Base-by-base conservation (phyloP, 73 alveolate species). In the Diophrys appendiculata region DNA sequence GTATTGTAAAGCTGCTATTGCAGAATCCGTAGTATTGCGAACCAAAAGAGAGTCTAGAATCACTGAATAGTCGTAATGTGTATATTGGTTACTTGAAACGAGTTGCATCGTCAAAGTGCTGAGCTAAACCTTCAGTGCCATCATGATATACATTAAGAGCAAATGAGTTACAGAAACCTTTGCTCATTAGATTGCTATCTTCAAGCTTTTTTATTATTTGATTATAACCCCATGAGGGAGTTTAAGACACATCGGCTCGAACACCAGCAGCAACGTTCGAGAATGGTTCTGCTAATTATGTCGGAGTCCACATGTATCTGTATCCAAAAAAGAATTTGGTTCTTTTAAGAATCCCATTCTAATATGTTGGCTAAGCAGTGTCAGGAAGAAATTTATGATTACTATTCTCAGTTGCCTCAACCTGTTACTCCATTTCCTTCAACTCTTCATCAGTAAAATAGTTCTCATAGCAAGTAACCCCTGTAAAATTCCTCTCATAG, bases 111-210 rank as follows among this genome's bases (percentile, higher is more conserved):
- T 93, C 98, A 84, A 91, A 93, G 76, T 93, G 98, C 73, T 90
- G 81, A 8, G 95, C 97, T 54, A 93, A 85, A 28, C 98, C 98
- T 91, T 93, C 98, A 33, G 86, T 93, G n/a, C 98, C 98, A 79
- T 93, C 98, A 65, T 93, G 96, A 73, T 93, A 93, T 34, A 93
- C 92, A 68, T 93, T 93, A 78, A 92, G 73, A 1, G 98, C 98
- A 33, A 91, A 80, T 52, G 95, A 88, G 77, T 93, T 93, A 18
- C 91, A 90, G 73, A 93, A 93, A 64, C 78, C 83, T 78, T 93
- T 68, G 33, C 64, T 81, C 30, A 81, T 72, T 13, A 90, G 81
- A 54, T 83, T 78, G 24, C 82, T 69, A 52, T 90, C 76, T 43
- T 72, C 96, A 29, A 90, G 23, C 3, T 80, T 84, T 0, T 73